phyloP scores from a whole-genome alignment of 441 rosid species.

The Pelargonium myrrhifolium region DNA sequence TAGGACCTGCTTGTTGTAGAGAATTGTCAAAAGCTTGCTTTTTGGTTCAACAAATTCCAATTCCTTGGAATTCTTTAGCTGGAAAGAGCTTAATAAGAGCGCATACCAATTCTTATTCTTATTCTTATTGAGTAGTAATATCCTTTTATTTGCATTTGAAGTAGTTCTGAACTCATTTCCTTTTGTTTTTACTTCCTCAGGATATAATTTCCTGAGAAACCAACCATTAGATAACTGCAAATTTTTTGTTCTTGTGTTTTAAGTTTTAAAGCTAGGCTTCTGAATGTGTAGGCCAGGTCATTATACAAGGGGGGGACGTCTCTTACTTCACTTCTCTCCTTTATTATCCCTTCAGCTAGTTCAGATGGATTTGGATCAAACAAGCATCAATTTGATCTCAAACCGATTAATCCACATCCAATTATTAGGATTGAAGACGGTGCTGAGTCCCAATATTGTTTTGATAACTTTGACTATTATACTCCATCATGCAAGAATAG shows the following conservation, averaged over 20 bases:
- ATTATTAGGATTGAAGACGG: conserved; percentile 28
- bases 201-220: not conserved
- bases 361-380: conserved; percentile 32
- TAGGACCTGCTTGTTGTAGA: not conserved
- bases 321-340: conserved; percentile 47
- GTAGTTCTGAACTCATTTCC: not conserved
- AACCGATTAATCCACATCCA: conserved; percentile 30
- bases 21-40: not conserved
- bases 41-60: not conserved
- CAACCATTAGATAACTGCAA: not conserved
- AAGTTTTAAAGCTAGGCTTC: conserved; percentile 16
- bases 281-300: conserved; percentile 58
- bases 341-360: conserved; percentile 32
- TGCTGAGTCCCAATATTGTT: conserved; percentile 25
- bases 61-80: not conserved
- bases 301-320: conserved; percentile 38
- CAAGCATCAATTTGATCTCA: conserved; percentile 28
- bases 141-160: not conserved
- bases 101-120: not conserved
- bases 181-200: not conserved
- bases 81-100: not conserved
- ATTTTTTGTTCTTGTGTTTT: not conserved
- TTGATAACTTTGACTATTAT: conserved; percentile 26
- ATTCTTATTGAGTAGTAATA: not conserved
- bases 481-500: conserved; percentile 19